These are phyloP conservation scores for Phytophthora pisi DNA, from an alignment of 352 stramenopile species.

Conservation along the genomic window DNA sequence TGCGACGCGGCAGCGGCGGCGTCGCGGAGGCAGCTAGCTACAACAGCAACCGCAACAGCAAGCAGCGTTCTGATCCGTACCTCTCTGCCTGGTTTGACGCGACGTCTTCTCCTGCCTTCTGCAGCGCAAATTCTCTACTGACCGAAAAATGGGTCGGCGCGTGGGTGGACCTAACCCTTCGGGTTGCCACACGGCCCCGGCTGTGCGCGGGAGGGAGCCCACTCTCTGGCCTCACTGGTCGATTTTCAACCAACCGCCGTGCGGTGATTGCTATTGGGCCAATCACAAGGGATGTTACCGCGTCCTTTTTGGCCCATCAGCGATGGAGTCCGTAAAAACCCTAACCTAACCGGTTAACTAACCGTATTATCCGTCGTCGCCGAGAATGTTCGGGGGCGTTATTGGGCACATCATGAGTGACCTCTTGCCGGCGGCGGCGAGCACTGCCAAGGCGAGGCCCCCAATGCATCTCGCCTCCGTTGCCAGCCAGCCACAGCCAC, in stretches of 20 bases:
- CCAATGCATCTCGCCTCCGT: neutral
- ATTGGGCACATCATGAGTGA: slow-evolving; percentile 9
- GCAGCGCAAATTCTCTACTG: slow-evolving; percentile 50
- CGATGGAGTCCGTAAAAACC: neutral
- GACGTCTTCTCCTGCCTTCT: slow-evolving; percentile 13
- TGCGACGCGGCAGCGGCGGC: neutral
- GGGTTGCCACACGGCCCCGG: slow-evolving; percentile 17
- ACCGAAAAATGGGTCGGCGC: slow-evolving; percentile 5
- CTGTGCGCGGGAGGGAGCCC: slow-evolving; percentile 13
- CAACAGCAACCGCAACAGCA: neutral
- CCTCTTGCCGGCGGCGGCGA: slow-evolving; percentile 11
- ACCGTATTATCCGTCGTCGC: slow-evolving; percentile 15
- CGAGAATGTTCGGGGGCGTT: slow-evolving; percentile 25
- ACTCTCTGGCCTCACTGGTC: slow-evolving; percentile 18
- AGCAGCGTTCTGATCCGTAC: slow-evolving; percentile 21
- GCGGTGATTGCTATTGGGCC: neutral
- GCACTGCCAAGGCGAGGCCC: neutral
- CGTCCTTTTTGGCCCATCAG: slow-evolving; percentile 4
- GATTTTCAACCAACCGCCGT: slow-evolving; percentile 16
- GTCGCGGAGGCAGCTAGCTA: neutral
- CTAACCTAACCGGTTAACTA: slow-evolving; percentile 28
- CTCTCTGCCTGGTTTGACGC: slow-evolving; percentile 14
- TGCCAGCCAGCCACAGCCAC: neutral
- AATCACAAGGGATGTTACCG: neutral
- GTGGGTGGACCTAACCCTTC: neutral